A percentile compares a stretch with the other conserved stretches of the same genome.
Conservation (phyloP, 1,139 yeast genomes). For the Geotrichum australiense region DNA sequence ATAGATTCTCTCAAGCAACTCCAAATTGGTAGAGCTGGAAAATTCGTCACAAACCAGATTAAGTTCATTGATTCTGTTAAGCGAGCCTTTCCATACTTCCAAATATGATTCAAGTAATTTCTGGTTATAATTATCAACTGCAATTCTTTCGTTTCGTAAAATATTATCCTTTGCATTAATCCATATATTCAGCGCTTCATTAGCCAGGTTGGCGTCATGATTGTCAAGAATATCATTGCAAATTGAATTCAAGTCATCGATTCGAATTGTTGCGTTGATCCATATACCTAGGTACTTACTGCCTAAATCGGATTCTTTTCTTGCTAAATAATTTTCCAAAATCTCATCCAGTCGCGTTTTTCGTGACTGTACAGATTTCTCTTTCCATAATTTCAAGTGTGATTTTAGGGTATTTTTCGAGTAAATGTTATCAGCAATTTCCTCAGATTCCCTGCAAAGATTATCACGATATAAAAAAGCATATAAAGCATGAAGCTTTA, state of each 20-base stretch:
- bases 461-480: conserved; percentile 4
- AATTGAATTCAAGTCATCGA: conserved; percentile 9
- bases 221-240: conserved; percentile 1
- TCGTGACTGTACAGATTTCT: background rate
- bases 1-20: conserved; percentile 16
- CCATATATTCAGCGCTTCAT: conserved; percentile 5
- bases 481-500: conserved; percentile 11
- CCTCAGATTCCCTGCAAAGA: background rate
- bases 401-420: background rate
- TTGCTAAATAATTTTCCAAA: background rate
- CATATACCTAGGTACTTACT: conserved; percentile 1
- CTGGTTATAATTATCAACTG: conserved; percentile 7
- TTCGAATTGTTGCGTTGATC: conserved; percentile 4
- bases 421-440: conserved; percentile 5
- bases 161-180: background rate
- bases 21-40: conserved; percentile 1
- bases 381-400: conserved; percentile 5
- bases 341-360: background rate
- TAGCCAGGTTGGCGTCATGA: background rate
- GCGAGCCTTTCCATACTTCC: conserved; percentile 1
- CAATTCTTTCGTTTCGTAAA: conserved; percentile 6
- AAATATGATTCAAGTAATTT: background rate
- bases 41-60: conserved; percentile 1
- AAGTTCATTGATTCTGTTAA: background rate
- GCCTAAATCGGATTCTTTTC: background rate